Evolutionary conservation across 2,329 filamentous ascomycete species (phyloP).

Genomic region (Polytolypa hystricis): DNA sequence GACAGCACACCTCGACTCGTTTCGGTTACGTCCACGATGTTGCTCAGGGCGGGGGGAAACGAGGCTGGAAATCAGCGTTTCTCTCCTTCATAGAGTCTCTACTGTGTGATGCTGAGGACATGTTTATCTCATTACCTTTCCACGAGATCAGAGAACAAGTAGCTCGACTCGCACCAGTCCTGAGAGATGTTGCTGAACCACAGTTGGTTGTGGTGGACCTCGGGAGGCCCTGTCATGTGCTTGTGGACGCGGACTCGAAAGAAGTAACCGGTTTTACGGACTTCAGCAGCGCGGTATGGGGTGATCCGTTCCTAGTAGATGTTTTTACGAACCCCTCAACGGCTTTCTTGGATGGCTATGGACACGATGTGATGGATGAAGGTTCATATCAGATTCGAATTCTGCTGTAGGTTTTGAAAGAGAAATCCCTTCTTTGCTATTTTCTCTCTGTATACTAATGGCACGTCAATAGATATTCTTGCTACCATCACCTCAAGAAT

Average conservation of each 20-base stretch:
- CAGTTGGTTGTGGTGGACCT: constrained; percentile 42
- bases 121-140: constrained; percentile 47
- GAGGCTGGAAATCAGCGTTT: constrained; percentile 46
- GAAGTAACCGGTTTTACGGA: constrained; percentile 42
- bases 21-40: constrained; percentile 44
- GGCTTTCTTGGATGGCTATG: constrained; percentile 28
- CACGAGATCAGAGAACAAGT: constrained; percentile 42
- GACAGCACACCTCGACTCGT: constrained; percentile 33
- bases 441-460: constrained; percentile 1
- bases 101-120: constrained; percentile 48
- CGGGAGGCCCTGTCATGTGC: constrained; percentile 39
- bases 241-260: constrained; percentile 40
- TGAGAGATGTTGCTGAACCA: constrained; percentile 42
- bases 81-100: constrained; percentile 40
- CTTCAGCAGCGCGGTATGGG: constrained; percentile 45
- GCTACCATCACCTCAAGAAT: constrained; percentile 26
- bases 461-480: constrained; percentile 25
- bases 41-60: constrained; percentile 32
- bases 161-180: constrained; percentile 30
- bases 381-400: constrained; percentile 21
- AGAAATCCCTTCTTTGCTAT: not conserved
- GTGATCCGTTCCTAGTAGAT: constrained; percentile 44
- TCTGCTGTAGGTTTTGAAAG: constrained; percentile 21
- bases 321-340: constrained; percentile 32
- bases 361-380: constrained; percentile 15